These are phyloP conservation scores for Raffaelea arxii DNA, from an alignment of 2,329 filamentous ascomycete genomes.

Conservation along the genomic window DNA sequence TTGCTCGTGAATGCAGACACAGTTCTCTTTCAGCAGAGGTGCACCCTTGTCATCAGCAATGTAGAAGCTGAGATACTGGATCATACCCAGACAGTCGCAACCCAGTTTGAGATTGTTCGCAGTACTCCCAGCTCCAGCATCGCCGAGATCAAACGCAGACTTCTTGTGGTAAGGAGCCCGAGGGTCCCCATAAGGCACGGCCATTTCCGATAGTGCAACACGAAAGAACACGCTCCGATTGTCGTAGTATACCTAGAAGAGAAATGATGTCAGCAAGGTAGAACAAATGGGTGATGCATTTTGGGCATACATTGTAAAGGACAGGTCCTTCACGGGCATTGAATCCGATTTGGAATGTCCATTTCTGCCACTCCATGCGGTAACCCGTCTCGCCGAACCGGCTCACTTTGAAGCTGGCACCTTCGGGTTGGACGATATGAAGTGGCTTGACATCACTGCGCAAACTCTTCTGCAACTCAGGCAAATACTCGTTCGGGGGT, in stretches of 20 bases:
- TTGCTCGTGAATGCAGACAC: constrained; percentile 59
- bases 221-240: constrained; percentile 56
- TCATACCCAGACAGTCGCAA: constrained; percentile 60
- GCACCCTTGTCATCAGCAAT: constrained; percentile 41
- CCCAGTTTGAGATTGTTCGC: constrained; percentile 60
- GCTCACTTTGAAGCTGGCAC: constrained; percentile 32
- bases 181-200: constrained; percentile 53
- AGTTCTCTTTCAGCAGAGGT: constrained; percentile 36
- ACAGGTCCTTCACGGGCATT: constrained; percentile 91
- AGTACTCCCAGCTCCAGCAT: constrained; percentile 55
- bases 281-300: too few relatives aligned
- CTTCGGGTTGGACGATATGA: constrained; percentile 15
- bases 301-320: too few relatives aligned
- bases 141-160: constrained; percentile 63
- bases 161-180: constrained; percentile 58
- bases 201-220: constrained; percentile 59
- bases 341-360: constrained; percentile 81
- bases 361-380: constrained; percentile 51
- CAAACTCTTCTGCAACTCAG: constrained; percentile 17
- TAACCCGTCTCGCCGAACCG: too few relatives aligned
- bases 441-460: constrained; percentile 45
- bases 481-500: constrained; percentile 25
- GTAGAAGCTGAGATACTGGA: constrained; percentile 50
- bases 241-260: constrained; percentile 70
- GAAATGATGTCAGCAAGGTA: too few relatives aligned